Conservation (phyloP, 2,329 filamentous ascomycete genomes). For the Aspergillus fumigatus region DNA sequence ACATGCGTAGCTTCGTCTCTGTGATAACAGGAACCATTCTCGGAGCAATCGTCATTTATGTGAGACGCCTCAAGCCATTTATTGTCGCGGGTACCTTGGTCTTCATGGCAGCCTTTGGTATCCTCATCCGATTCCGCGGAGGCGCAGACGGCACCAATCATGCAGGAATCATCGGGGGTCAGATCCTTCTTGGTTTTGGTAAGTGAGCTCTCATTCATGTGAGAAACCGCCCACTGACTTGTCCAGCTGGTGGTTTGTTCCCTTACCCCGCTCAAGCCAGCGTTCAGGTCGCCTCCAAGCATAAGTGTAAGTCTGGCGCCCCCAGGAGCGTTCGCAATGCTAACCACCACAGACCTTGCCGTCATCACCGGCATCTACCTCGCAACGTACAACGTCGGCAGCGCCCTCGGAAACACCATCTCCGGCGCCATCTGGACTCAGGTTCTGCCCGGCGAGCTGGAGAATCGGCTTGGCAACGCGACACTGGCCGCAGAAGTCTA, state of each 20-base stretch:
- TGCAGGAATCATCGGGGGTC: constrained; percentile 58
- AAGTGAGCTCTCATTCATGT: constrained; percentile 2
- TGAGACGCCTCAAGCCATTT: constrained; percentile 60
- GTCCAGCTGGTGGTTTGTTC: constrained; percentile 56
- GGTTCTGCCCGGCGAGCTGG: constrained; percentile 47
- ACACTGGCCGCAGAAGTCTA: constrained; percentile 40
- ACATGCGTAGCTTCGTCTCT: constrained; percentile 42
- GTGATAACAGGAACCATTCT: constrained; percentile 55
- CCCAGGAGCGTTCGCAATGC: background rate
- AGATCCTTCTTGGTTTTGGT: constrained; percentile 58
- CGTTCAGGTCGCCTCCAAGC: constrained; percentile 48
- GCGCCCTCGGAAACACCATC: constrained; percentile 56
- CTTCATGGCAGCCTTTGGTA: constrained; percentile 62
- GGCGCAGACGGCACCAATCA: constrained; percentile 41
- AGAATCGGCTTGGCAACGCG: constrained; percentile 33
- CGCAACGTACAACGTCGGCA: constrained; percentile 60
- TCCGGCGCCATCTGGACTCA: constrained; percentile 62
- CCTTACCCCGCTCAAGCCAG: constrained; percentile 48
- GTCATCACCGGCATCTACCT: constrained; percentile 62
- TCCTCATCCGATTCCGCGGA: constrained; percentile 61
- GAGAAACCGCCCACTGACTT: background rate
- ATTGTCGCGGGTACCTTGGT: constrained; percentile 57
- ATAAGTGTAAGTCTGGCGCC: constrained; percentile 36
- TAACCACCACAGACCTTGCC: constrained; percentile 46
- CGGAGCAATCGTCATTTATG: constrained; percentile 53